These are phyloP conservation scores for Stemphylium beticola DNA, from an alignment of 2,329 filamentous ascomycete genomes.

Conservation along the genomic window DNA sequence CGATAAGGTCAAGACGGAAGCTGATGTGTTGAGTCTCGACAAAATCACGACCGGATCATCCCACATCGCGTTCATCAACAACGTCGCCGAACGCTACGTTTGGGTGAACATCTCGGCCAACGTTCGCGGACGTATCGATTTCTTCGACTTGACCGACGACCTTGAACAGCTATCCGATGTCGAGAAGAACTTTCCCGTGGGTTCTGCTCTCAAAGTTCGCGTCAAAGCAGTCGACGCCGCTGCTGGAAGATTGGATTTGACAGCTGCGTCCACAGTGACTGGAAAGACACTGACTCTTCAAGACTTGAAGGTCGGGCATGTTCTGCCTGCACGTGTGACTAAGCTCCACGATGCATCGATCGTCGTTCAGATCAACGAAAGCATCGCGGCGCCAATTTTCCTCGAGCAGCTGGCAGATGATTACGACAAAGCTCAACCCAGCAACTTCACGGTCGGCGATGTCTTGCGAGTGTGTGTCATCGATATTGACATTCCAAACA, in stretches of 20 bases:
- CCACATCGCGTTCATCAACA: slow-evolving; percentile 89
- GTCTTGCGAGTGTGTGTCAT: slow-evolving; percentile 87
- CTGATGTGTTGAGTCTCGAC: slow-evolving; percentile 72
- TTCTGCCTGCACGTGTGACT: slow-evolving; percentile 82
- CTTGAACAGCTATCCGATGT: slow-evolving; percentile 78
- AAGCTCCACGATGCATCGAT: slow-evolving; percentile 85
- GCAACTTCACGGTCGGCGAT: slow-evolving; percentile 80
- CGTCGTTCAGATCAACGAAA: slow-evolving; percentile 83
- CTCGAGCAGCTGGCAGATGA: slow-evolving; percentile 86
- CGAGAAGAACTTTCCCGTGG: slow-evolving; percentile 80
- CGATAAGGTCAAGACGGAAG: slow-evolving; percentile 58
- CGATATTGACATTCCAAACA: slow-evolving; percentile 80
- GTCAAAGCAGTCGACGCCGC: slow-evolving; percentile 76
- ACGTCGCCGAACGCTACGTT: slow-evolving; percentile 76
- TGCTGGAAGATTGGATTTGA: slow-evolving; percentile 80
- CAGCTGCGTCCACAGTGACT: slow-evolving; percentile 69
- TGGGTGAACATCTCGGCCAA: slow-evolving; percentile 93
- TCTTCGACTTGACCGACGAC: slow-evolving; percentile 87
- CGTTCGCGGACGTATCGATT: slow-evolving; percentile 80
- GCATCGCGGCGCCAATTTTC: slow-evolving; percentile 78
- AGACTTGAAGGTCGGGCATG: slow-evolving; percentile 76
- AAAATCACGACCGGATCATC: slow-evolving; percentile 74
- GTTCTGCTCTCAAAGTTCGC: slow-evolving; percentile 82
- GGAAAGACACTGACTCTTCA: slow-evolving; percentile 69
- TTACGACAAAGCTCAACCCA: slow-evolving; percentile 78